Evolutionary conservation across 1,139 yeast species (phyloP), one percentile per base, ranked within the genome.

Genomic region (Pichia sp.): DNA sequence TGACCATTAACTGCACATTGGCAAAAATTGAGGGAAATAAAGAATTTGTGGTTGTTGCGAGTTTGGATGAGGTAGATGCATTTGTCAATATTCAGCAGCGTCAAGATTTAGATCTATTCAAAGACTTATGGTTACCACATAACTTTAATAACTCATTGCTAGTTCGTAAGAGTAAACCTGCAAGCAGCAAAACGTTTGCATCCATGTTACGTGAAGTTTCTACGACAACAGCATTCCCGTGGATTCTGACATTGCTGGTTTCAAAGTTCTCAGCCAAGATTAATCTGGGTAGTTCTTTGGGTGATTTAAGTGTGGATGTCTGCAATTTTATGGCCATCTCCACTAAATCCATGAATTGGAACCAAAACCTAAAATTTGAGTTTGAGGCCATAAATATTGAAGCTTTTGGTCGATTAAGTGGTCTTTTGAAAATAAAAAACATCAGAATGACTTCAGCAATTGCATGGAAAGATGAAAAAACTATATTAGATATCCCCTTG

Each of bases 281-380:
- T 26, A 95, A 87, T 55, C 71, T 90, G 52, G 97, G 97, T 0
- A 86, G 85, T 43, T 79, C 95, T 0, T 66, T 92, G 36, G 97
- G 97, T 26, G 70, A 75, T 32, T 64, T 84, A 43, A 65, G 71
- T 2, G 64, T 86, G 16, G 62, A 60, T 0, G 52, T 85, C 29
- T 81, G 80, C 44, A 69, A 75, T 40, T 64, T 81, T 11, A 86
- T 95, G 92, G 71, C 79, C 1, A 72, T 82, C 0, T 77, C 90
- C 0, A 75, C 79, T 49, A 88, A 86, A 56, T 69, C 79, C 3
- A 68, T 78, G 1, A 77, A 77, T 49, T 81, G 88, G 82, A 81
- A 84, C 41, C 95, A 87, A 54, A 78, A 77, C 48, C 63, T 88
- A 53, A 72, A 78, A 40, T 49, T 80, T 3, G 88, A 87, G 1